Evolutionary conservation across 768 basidiomycete genomes (phyloP).

Genomic region (Podaxis sp.): DNA sequence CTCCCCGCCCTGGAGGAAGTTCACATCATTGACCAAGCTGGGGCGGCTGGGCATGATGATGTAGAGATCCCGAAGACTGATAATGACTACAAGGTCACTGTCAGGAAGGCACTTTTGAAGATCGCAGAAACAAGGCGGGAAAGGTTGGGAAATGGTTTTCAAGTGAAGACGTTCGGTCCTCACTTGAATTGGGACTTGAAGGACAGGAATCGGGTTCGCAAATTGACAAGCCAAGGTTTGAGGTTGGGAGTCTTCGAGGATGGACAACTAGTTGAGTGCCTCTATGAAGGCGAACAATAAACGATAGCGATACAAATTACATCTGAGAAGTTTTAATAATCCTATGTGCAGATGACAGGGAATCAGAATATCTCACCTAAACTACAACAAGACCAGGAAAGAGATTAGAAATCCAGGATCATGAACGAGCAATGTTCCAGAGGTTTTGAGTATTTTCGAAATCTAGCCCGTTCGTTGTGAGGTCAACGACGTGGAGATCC

Average conservation of each 20-base stretch:
- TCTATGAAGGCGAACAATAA: background rate
- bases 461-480: constrained; percentile 32
- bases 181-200: background rate
- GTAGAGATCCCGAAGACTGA: background rate
- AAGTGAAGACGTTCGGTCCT: background rate
- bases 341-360: background rate
- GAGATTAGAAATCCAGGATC: constrained; percentile 14
- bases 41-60: background rate
- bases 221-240: background rate
- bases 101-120: background rate
- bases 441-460: constrained; percentile 39
- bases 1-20: background rate
- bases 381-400: background rate
- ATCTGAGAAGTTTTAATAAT: background rate
- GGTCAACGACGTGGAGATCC: constrained; percentile 43
- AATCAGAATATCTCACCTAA: background rate
- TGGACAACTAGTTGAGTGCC: background rate
- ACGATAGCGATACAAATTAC: background rate
- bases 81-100: background rate
- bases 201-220: background rate
- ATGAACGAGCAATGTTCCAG: constrained; percentile 48
- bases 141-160: background rate
- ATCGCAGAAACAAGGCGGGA: background rate
- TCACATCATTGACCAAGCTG: background rate
- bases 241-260: background rate